phyloP scores from a whole-genome alignment of 176 grass and related monocot species.

The Musa schizocarpa region DNA sequence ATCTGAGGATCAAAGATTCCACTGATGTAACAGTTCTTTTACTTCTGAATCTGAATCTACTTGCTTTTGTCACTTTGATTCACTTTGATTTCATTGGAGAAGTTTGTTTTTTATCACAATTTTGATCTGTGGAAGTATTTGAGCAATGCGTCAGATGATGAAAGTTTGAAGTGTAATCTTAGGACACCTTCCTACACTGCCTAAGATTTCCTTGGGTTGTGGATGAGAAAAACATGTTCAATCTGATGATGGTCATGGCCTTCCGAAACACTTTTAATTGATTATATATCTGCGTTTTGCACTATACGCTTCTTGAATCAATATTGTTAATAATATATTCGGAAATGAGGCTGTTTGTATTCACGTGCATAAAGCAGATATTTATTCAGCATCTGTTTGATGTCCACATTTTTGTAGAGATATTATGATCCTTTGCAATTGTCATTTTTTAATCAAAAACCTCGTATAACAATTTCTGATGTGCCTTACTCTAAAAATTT shows the following conservation, averaged over 20 bases:
- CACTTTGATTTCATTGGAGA: not conserved
- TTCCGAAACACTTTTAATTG: not conserved
- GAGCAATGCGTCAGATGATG: slow-evolving; percentile 26
- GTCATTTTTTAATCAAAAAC: no score
- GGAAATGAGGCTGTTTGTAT: no score
- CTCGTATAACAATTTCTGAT: no score
- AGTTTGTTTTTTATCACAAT: not conserved
- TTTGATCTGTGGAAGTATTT: no score
- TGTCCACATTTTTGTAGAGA: no score
- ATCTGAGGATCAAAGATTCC: slow-evolving; percentile 36
- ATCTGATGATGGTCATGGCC: slow-evolving; percentile 40
- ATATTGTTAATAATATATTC: not conserved
- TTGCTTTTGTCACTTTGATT: not conserved
- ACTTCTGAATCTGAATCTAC: slow-evolving; percentile 46
- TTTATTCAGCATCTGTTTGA: no score
- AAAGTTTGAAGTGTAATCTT: slow-evolving; percentile 50
- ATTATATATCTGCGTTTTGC: not conserved
- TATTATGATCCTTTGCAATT: no score
- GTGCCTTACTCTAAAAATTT: not conserved
- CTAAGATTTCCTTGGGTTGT: slow-evolving; percentile 23
- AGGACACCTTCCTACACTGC: slow-evolving; percentile 93
- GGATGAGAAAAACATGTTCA: slow-evolving; percentile 61
- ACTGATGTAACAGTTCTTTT: slow-evolving; percentile 31
- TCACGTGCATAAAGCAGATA: no score
- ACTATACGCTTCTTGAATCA: not conserved